These are phyloP conservation scores for Trichoderma sp. DNA, from an alignment of 2,329 filamentous ascomycete genomes.

Conservation along the genomic window DNA sequence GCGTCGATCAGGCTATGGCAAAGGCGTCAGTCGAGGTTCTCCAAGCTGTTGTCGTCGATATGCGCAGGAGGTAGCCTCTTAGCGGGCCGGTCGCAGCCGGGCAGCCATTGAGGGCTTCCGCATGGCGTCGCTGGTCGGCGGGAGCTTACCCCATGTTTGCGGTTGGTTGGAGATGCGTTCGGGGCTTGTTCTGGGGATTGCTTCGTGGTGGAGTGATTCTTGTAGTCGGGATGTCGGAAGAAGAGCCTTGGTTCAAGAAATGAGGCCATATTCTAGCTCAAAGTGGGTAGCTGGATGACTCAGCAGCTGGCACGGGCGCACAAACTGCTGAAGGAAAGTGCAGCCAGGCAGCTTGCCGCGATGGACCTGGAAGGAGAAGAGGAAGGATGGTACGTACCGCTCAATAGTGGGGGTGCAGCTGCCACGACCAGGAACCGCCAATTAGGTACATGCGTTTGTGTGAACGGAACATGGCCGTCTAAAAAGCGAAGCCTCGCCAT, in stretches of 20 bases:
- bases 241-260: constrained; percentile 38
- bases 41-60: constrained; percentile 6
- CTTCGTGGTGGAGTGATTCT: constrained; percentile 34
- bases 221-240: constrained; percentile 16
- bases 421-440: neutral
- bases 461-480: constrained; percentile 7
- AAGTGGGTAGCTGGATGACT: constrained; percentile 39
- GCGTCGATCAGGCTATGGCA: constrained; percentile 63
- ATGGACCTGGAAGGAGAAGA: neutral
- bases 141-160: constrained; percentile 48
- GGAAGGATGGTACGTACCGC: neutral
- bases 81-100: neutral
- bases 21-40: constrained; percentile 13
- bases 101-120: constrained; percentile 14
- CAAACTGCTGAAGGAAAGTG: neutral
- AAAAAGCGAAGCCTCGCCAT: constrained; percentile 14
- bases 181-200: constrained; percentile 32
- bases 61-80: neutral
- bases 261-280: constrained; percentile 46
- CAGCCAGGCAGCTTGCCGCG: too few species aligned
- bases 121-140: neutral
- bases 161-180: constrained; percentile 34
- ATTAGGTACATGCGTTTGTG: constrained; percentile 11
- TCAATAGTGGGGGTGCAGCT: neutral
- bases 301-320: constrained; percentile 36